Base-by-base conservation (phyloP, 1,139 yeast species). In the Suhomyces maxii region DNA sequence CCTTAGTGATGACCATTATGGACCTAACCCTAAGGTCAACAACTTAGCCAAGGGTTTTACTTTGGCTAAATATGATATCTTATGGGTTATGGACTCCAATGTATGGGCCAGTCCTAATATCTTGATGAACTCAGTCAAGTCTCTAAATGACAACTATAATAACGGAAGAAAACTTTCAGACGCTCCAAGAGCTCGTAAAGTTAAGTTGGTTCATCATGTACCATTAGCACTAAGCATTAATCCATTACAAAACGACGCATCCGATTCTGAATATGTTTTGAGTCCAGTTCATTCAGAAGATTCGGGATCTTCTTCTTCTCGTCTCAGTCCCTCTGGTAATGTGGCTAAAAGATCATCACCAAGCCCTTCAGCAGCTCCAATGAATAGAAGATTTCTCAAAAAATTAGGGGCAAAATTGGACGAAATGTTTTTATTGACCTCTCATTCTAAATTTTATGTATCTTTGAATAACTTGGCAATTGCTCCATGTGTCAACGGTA, bases 401-500 rank as follows among this genome's bases (percentile, higher is more conserved):
- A 67, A 61, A 45, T 56, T 79, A 50, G 95, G 96, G 6, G 82
- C 89, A n/a, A 73, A 77, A 55, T 71, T 89, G 40, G 97, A 89
- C 67, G 96, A 89, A 63, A 84, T 89, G 89, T 89, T 89, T 62
- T 69, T 89, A 60, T 75, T 85, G 41, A 85, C 96, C 0, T 82
- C 95, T 1, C 97, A 89, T 66, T 82, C 91, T 47, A 89, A 89
- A 66, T 89, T 89, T 63, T 89, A 89, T 64, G 81, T 85, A 7
- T 83, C 89, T 33, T 80, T 89, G 58, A 89, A 89, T 62, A 80
- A 83, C 50, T 67, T 86, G 12, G 81, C 85, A n/a, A 68, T 88
- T 23, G 96, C 96, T 0, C 95, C 97, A 0, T 89, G 97, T 67
- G 95, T 89, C 42, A 89, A 87, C 72, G 97, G 97, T n/a, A 89